phyloP scores from a whole-genome alignment of 2,329 filamentous ascomycete species.

The Ophiostoma ips region DNA sequence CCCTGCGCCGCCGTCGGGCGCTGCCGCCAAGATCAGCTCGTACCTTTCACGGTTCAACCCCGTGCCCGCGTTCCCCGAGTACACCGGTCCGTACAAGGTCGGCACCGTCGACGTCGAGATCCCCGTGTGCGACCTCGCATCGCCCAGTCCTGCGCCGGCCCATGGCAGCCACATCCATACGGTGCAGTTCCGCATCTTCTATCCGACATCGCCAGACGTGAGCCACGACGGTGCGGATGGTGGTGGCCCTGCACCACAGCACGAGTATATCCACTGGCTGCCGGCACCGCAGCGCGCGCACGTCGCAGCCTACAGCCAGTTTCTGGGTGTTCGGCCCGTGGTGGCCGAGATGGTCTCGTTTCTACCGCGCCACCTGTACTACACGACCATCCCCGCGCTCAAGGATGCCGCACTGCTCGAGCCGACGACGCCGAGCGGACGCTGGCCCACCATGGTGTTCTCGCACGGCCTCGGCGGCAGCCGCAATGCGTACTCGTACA shows the following conservation, averaged over 20 bases:
- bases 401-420: slow-evolving; percentile 54
- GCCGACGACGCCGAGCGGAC: slow-evolving; percentile 30
- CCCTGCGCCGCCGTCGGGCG: neutral
- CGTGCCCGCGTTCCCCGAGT: slow-evolving; percentile 58
- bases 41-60: slow-evolving; percentile 48
- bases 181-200: slow-evolving; percentile 69
- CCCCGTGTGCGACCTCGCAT: slow-evolving; percentile 44
- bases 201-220: slow-evolving; percentile 47
- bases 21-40: slow-evolving; percentile 26
- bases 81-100: slow-evolving; percentile 65
- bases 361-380: slow-evolving; percentile 57
- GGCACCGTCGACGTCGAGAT: slow-evolving; percentile 73
- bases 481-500: slow-evolving; percentile 73
- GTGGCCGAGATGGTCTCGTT: slow-evolving; percentile 48
- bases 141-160: slow-evolving; percentile 38
- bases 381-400: slow-evolving; percentile 56
- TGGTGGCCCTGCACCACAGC: slow-evolving; percentile 27
- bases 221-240: slow-evolving; percentile 11
- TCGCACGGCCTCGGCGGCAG: slow-evolving; percentile 74
- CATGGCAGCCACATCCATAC: slow-evolving; percentile 50
- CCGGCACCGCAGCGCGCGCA: slow-evolving; percentile 63
- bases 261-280: slow-evolving; percentile 59
- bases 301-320: slow-evolving; percentile 61
- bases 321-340: slow-evolving; percentile 50
- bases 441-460: slow-evolving; percentile 75